These are phyloP conservation scores for Melampsora americana DNA, from an alignment of 1,284 basidiomycete species.

Conservation along the genomic window DNA sequence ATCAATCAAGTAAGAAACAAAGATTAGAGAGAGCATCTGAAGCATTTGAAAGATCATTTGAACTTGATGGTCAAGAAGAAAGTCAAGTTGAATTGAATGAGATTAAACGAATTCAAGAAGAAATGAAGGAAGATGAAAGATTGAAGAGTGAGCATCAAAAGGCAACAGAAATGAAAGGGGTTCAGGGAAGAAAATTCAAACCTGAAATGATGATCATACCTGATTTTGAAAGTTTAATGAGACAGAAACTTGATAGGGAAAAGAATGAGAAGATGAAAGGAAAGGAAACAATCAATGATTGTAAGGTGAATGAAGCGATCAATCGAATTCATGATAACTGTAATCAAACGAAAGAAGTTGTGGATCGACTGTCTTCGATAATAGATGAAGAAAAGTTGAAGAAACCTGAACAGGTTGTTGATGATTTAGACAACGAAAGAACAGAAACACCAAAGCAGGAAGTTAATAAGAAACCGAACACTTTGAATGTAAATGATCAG, in stretches of 20 bases:
- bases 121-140: background rate
- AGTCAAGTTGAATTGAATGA: background rate
- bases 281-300: too few species aligned
- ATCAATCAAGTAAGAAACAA: background rate
- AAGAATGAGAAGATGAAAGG: too few species aligned
- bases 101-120: slow-evolving; percentile 1
- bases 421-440: too few species aligned
- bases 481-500: too few species aligned
- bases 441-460: too few species aligned
- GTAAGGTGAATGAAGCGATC: too few species aligned
- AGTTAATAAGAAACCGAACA: too few species aligned
- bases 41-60: slow-evolving; percentile 17
- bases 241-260: background rate
- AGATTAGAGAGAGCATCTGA: slow-evolving; percentile 23
- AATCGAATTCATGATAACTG: too few species aligned
- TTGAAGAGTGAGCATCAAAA: background rate
- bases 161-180: background rate
- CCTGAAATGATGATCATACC: background rate
- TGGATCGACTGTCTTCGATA: too few species aligned
- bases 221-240: background rate
- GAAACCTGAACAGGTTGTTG: too few species aligned
- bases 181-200: background rate
- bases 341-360: too few species aligned
- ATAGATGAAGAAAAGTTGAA: too few species aligned
- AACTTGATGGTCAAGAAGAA: slow-evolving; percentile 14